Percentiles rank a stretch among this genome's conserved stretches.
These are phyloP conservation scores for Chaetomium olivaceum DNA, from an alignment of 2,329 filamentous ascomycete genomes.

Conservation along the genomic window DNA sequence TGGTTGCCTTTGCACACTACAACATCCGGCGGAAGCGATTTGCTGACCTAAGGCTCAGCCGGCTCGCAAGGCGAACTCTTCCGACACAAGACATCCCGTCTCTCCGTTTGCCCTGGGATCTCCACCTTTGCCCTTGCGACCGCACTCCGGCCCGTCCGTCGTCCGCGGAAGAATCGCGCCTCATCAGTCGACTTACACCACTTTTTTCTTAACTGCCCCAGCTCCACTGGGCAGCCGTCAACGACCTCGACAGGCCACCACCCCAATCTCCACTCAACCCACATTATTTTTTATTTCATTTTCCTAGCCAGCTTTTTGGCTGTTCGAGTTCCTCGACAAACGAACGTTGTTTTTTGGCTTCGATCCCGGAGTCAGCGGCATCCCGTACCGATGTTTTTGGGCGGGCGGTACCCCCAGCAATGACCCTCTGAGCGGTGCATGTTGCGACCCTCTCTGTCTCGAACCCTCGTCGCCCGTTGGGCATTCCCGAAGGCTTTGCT, in stretches of 20 bases:
- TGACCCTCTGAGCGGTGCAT: conserved; percentile 35
- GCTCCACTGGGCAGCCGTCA: conserved; percentile 24
- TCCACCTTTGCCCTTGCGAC: conserved; percentile 26
- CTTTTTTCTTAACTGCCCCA: neutral
- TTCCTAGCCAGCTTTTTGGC: conserved; percentile 6
- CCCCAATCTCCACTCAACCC: conserved; percentile 39
- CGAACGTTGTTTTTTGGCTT: conserved; percentile 20
- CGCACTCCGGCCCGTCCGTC: conserved; percentile 9
- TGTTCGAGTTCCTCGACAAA: conserved; percentile 14
- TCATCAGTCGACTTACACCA: conserved; percentile 26
- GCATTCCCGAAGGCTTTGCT: conserved; percentile 4
- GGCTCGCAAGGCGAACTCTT: conserved; percentile 31
- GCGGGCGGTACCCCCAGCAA: conserved; percentile 33
- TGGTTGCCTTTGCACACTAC: neutral
- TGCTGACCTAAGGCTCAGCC: conserved; percentile 32
- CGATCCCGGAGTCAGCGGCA: conserved; percentile 34
- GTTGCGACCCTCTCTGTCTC: conserved; percentile 31
- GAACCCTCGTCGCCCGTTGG: conserved; percentile 18
- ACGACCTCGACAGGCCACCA: conserved; percentile 10
- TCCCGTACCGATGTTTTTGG: conserved; percentile 31
- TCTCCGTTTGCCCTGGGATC: conserved; percentile 25
- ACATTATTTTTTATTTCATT: conserved; percentile 35
- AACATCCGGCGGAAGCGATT: neutral
- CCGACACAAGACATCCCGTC: conserved; percentile 27
- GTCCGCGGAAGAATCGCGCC: conserved; percentile 11